Conservation (phyloP, 345 rosid species). For the Anacardium occidentale region DNA sequence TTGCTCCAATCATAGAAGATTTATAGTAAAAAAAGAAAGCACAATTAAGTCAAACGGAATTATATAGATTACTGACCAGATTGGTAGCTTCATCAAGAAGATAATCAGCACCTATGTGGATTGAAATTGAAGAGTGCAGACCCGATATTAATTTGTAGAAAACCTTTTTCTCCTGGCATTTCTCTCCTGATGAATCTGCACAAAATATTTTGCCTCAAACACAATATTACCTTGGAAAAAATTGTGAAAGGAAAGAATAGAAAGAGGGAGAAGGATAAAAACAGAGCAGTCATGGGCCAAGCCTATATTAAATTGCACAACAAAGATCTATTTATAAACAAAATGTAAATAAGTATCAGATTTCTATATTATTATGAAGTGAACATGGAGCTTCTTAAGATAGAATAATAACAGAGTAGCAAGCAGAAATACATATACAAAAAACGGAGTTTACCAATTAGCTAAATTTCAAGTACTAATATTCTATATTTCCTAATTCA, state of each 20-base stretch:
- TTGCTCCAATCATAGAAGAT: neutral
- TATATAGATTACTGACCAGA: conserved; percentile 42
- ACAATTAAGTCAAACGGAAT: neutral
- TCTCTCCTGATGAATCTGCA: conserved; percentile 70
- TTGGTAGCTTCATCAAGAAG: conserved; percentile 74
- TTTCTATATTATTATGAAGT: neutral
- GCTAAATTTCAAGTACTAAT: neutral
- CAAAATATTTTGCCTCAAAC: neutral
- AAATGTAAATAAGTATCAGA: neutral
- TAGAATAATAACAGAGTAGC: neutral
- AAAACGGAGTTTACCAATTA: neutral
- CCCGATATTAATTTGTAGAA: conserved; percentile 94
- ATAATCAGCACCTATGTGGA: conserved; percentile 88
- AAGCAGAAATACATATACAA: neutral
- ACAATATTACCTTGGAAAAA: neutral
- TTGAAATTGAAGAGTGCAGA: conserved; percentile 90
- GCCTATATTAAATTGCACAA: neutral
- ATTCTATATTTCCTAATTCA: neutral
- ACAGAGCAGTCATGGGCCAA: neutral
- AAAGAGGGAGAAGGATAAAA: neutral
- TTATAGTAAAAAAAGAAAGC: neutral
- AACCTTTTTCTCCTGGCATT: conserved; percentile 81
- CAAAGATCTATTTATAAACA: neutral
- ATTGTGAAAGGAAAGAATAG: neutral
- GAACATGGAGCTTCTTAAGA: neutral